Base-by-base conservation (phyloP, 305 asterid genomes). In the Fraxinus floribunda region DNA sequence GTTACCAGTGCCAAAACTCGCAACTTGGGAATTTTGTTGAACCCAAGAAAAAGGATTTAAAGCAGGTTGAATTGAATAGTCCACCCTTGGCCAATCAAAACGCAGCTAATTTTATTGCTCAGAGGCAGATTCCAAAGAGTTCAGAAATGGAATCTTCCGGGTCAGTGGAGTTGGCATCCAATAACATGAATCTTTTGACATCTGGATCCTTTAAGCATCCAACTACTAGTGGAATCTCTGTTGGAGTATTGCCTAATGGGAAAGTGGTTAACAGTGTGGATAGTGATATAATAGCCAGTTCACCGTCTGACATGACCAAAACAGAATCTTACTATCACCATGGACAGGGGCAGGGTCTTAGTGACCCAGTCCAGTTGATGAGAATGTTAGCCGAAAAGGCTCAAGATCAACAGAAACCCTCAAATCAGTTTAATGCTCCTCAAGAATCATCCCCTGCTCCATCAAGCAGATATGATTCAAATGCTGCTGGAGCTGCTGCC, bases 331-430 rank as follows among this genome's bases (percentile, higher is more conserved):
- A 77, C 80, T 86, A 88, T 80, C 88, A 87, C 34, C 90, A 75
- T 26, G 93, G 86, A 82, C 97, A 85, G 79, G 92, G 91, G 76
- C 95, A 88, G 83, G 93, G 93, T 77, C 93, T 89, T 16, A 87
- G 90, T 13, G 97, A 93, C 83, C 97, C 98, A 2, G 97, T 89
- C 30, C 94, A 88, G 84, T 44, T 91, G 90, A 93, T 95, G 98
- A 90, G 93, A 84, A 90, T 88, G 88, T 24, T 89, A 84, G 77
- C 93, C 1, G 97, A 88, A 81, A 93, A 90, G 82, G 84, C 90
- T 87, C 95, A 88, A 75, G 90, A 78, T 88, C 93, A 92, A 83
- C 94, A 86, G n/a, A 92, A 85, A 57, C 76, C 88, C 71, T 81
- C 90, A 3, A 90, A 82, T 75, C 91, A 84, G 73, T 77, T 88